Evolutionary conservation across 371 early-diverging fungal species (phyloP), one percentile per base, ranked within the genome.

Genomic region (Furculomyces boomerangus): DNA sequence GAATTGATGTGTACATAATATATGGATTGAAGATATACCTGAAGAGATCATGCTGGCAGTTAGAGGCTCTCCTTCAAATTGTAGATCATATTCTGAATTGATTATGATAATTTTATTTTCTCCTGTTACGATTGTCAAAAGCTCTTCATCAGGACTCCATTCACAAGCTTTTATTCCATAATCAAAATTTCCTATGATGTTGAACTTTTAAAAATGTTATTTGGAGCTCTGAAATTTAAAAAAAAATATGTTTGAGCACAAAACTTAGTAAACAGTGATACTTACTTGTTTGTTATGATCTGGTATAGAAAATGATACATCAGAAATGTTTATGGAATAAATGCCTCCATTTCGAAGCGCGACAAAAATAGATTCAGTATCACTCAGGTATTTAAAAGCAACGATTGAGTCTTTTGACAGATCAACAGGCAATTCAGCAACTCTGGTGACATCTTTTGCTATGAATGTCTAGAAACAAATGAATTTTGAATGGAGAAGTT

Each of bases 91-190:
- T 47, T 89, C 90, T 58, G 82, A 83, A 16, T 90, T 93, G 93
- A 96, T 90, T 55, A 83, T 77, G 57, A 93, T 57, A 28, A 92
- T 71, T 30, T 81, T 84, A 22, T 78, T 81, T 39, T 73, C 74
- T 25, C 84, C 86, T 2, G 89, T 88, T 1, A 90, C 79, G 55
- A 93, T 64, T 10, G 83, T 73, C 52, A 93, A 74, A 1, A 90
- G 57, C 62, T 93, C 93, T 53, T 84, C 81, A 63, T 95, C 96
- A 8, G 93, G 93, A 70, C 90, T 88, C 93, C 93, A 93, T 31
- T 68, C 71, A 74, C 84, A 77, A 47, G 80, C 75, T 25, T 70
- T 59, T 44, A 95, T 83, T 8, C 92, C 91, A 5, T 76, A 69
- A 50, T 83, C 87, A n/a, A 89, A 78, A 16, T 72, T 67, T 29